Conservation (phyloP, 805 yeast genomes). For the Candida awuae region DNA sequence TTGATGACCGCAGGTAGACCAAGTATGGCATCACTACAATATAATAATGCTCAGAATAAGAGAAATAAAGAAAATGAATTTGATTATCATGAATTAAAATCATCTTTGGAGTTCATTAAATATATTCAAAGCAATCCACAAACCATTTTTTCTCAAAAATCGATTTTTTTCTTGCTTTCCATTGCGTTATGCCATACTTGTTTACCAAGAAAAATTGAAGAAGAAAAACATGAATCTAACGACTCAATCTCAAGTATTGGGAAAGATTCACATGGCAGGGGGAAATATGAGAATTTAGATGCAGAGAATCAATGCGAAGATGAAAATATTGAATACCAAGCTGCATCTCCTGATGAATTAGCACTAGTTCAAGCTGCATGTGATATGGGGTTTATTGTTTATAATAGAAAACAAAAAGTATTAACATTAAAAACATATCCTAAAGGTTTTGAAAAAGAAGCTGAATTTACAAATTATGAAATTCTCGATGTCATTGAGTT, state of each 20-base stretch:
- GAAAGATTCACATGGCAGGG: background rate
- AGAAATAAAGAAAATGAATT: background rate
- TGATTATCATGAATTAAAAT: constrained; percentile 36
- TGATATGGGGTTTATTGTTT: constrained; percentile 86
- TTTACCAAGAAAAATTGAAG: constrained; percentile 47
- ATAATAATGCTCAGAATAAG: background rate
- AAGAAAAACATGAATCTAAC: constrained; percentile 13
- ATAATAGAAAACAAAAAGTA: constrained; percentile 51
- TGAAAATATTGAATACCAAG: constrained; percentile 68
- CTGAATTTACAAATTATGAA: constrained; percentile 61
- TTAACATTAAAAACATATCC: constrained; percentile 76
- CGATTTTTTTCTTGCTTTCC: constrained; percentile 69
- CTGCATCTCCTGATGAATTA: constrained; percentile 94
- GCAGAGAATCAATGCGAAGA: constrained; percentile 22
- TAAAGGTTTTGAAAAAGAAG: constrained; percentile 59
- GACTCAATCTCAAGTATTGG: constrained; percentile 14
- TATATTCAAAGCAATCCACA: constrained; percentile 69
- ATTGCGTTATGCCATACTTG: constrained; percentile 89
- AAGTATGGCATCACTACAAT: constrained; percentile 41
- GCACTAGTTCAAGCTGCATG: constrained; percentile 93
- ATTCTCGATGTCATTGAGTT: constrained; percentile 80
- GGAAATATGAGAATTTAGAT: constrained; percentile 5
- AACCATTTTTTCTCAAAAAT: constrained; percentile 59
- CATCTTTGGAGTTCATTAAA: constrained; percentile 58
- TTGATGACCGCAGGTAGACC: constrained; percentile 42